Evolutionary conservation across 495 filamentous ascomycete species (phyloP).

Genomic region (Penicillium coprophilum): DNA sequence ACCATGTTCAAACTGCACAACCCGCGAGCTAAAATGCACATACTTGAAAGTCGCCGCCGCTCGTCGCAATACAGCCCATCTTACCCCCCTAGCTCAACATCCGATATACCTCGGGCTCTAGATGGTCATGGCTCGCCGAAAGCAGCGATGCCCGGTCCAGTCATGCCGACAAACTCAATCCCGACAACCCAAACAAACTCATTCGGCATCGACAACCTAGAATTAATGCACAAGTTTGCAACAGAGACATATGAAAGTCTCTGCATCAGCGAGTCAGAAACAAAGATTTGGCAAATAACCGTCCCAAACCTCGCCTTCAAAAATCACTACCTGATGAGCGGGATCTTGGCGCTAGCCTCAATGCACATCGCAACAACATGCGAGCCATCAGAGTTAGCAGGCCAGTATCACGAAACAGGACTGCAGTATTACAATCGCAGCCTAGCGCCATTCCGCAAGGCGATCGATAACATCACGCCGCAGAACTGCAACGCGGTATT

Average conservation of each 20-base stretch:
- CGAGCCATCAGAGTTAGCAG: constrained; percentile 27
- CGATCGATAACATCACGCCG: constrained; percentile 41
- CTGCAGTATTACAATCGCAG: constrained; percentile 47
- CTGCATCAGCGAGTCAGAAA: constrained; percentile 25
- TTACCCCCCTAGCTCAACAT: constrained; percentile 1
- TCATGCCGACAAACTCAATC: not conserved
- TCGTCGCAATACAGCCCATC: not conserved
- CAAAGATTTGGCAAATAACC: constrained; percentile 29
- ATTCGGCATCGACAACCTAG: constrained; percentile 20
- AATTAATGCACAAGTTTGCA: constrained; percentile 30
- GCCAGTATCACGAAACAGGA: constrained; percentile 41
- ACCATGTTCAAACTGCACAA: constrained; percentile 38
- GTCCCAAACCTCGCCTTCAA: constrained; percentile 44
- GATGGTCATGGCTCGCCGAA: not conserved
- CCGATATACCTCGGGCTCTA: not conserved
- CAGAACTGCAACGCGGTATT: constrained; percentile 48
- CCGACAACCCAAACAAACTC: not conserved
- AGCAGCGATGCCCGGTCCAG: not conserved
- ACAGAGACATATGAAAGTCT: constrained; percentile 26
- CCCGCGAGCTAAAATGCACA: constrained; percentile 32
- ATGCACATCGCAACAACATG: constrained; percentile 46
- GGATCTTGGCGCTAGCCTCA: constrained; percentile 51
- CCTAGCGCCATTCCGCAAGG: constrained; percentile 40
- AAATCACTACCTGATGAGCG: constrained; percentile 51
- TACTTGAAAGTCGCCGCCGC: constrained; percentile 26